Evolutionary conservation across 176 grass and related monocot genomes (phyloP), one percentile per base, ranked within the genome.

Genomic region (Lolium multiflorum): DNA sequence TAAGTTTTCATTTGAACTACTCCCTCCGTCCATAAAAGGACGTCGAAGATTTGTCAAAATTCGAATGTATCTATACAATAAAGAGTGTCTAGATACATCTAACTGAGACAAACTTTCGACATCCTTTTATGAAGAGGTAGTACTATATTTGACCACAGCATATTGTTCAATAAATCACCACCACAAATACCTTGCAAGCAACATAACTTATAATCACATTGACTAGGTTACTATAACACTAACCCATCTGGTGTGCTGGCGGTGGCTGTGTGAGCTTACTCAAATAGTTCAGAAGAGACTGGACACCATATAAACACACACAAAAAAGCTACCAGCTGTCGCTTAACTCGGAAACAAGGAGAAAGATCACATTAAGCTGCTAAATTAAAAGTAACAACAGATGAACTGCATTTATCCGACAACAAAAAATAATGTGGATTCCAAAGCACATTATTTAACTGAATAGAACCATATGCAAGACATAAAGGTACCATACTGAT

Each of bases 391-490:
- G 66, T 73, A 25, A 54, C 24, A 21, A 44, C 47, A 82, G 24
- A 62, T 74, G 55, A 82, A 77, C 47, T 56, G 72, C 62, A 78
- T 82, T 25, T 74, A 76, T 9, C 64, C 17, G 28, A 38, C 54
- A 52, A 5, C n/a, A 46, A 51, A 28, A 61, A 84, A 80, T 66
- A 20, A 49, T 31, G 58, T 26, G 49, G 50, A 55, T 10, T 47
- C 46, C 49, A 55, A 76, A 76, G 74, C 25, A 76, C 37, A 6
- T 55, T 24, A 55, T 55, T 51, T 76, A 55, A 76, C 49, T 55
- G 26, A 55, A 35, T 37, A 88, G 47, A 79, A 26, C 41, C 76
- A 73, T 64, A 55, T 56, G 82, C 11, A 87, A 82, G 37, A 82
- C 48, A 64, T 43, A 77, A 46, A 83, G 38, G 14, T 28, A 58